Base-by-base conservation (phyloP, 176 grass and related monocot species). In the Carex scoparia region DNA sequence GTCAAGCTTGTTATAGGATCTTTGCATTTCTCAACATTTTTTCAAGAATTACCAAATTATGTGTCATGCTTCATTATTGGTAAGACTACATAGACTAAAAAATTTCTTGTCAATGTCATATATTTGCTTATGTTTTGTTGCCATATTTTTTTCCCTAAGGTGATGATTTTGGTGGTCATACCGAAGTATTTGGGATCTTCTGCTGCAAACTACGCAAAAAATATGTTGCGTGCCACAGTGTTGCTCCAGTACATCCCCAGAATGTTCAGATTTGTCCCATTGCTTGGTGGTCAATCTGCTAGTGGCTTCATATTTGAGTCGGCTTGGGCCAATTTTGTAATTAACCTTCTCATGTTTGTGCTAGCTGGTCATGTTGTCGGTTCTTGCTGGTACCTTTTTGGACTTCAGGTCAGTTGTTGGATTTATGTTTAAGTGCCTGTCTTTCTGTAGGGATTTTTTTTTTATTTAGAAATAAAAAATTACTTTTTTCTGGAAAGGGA, bases 231-330 rank as follows among this genome's bases (percentile, higher is more conserved):
- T 28, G 85, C 61, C 80, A 98, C 91, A 40, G 85, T 98, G 80
- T 93, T 98, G 84, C 93, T 98, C 82, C 96, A 98, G 80, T 98
- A 98, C 86, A 65, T 94, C 61, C 96, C 93, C 10, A 84, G 96
- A 79, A 98, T 98, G 15, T 66, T 95, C 80, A 94, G 93, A 92
- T 98, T 98, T 78, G 89, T 98, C 23, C 96, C 96, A 8, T 84
- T 98, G 78, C 90, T 94, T 1, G 91, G 87, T 91, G 96, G 96
- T 42, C 91, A 95, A 72, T 95, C 93, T 19, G 68, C 93, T 84
- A 98, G 92, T 81, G 93, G 96, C 64, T 98, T 98, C 81, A 95
- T 95, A 83, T 98, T 98, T 68, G 93, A 95, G 87, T 98, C 96
- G 14, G 91, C 96, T 67, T 95, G 96, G 96, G 91, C 93, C 61